Evolutionary conservation across 805 yeast species (phyloP).

Genomic region (Cyberlindnera meyerae): DNA sequence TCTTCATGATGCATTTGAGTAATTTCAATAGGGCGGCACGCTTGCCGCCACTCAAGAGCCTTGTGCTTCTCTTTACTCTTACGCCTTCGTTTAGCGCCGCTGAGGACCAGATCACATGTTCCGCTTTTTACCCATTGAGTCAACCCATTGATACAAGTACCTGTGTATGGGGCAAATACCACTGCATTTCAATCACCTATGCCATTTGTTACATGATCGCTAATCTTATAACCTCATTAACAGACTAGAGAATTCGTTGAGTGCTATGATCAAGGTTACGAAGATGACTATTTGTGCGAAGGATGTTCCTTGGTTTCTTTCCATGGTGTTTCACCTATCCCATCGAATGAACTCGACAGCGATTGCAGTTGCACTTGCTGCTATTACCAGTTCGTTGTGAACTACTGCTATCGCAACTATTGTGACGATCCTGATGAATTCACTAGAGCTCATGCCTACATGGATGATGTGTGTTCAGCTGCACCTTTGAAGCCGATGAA

Average conservation of each 20-base stretch:
- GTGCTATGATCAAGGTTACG: constrained; percentile 21
- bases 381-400: constrained; percentile 21
- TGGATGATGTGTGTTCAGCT: constrained; percentile 10
- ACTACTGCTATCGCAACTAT: constrained; percentile 23
- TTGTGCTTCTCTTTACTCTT: neutral
- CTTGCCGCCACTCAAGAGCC: neutral
- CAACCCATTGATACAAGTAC: too few relatives aligned
- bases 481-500: constrained; percentile 14
- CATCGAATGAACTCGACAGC: constrained; percentile 8
- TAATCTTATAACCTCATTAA: constrained; percentile 1
- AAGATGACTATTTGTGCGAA: constrained; percentile 23
- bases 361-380: constrained; percentile 26
- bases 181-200: neutral
- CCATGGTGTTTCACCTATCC: neutral
- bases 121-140: too few relatives aligned
- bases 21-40: too few relatives aligned
- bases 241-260: constrained; percentile 3
- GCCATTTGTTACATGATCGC: neutral
- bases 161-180: too few relatives aligned
- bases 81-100: too few relatives aligned
- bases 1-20: too few relatives aligned
- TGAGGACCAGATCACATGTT: too few relatives aligned
- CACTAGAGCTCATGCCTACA: constrained; percentile 9
- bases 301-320: constrained; percentile 22
- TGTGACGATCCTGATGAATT: constrained; percentile 18